Evolutionary conservation across 2,329 filamentous ascomycete species (phyloP), one percentile per base, ranked within the genome.

Genomic region (Pestalotiopsis sp.): DNA sequence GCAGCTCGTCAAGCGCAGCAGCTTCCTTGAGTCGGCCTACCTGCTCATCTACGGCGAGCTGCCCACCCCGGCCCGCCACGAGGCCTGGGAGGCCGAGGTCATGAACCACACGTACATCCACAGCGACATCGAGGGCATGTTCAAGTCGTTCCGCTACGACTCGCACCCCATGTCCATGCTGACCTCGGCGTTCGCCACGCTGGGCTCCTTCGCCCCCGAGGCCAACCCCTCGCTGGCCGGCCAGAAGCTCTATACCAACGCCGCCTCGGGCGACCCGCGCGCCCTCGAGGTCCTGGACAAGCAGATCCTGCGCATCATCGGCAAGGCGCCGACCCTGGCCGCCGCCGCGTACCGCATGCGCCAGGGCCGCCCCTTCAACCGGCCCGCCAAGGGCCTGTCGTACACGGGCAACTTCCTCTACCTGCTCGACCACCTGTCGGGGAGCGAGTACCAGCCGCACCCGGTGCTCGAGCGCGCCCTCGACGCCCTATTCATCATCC

Each of bases 371-470:
- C 80, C 83, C 0, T 87, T 88, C 76, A 86, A 85, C 73, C 79
- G 82, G 0, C 83, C 86, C 0, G 81, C 83, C 0, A 77, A 80
- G 38, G 81, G 84, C 2, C 78, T 84, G n/a, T 83, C 81, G 0
- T 88, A 86, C 78, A 83, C 85, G 0, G 86, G 85, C 68, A 89
- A 89, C 74, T 82, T 89, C 68, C 78, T 90, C 11, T 83, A 84
- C 65, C 83, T 89, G 75, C 83, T 88, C 65, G 85, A 87, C 69
- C 76, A 87, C 68, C 80, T 87, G 2, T 85, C 85, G 7, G 80
- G 80, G 1, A 73, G 76, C n/a, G 83, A 84, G 31, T 84, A 84
- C 71, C 76, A 76, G 20, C 86, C 86, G 0, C 83, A 88, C 68
- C 82, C 84, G 0, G 81, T 84, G 4, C 77, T 89, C 7, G 84